Evolutionary conservation across 192 early-diverging fungal species (phyloP), one percentile per base, ranked within the genome.

Genomic region (Linnemannia exigua): DNA sequence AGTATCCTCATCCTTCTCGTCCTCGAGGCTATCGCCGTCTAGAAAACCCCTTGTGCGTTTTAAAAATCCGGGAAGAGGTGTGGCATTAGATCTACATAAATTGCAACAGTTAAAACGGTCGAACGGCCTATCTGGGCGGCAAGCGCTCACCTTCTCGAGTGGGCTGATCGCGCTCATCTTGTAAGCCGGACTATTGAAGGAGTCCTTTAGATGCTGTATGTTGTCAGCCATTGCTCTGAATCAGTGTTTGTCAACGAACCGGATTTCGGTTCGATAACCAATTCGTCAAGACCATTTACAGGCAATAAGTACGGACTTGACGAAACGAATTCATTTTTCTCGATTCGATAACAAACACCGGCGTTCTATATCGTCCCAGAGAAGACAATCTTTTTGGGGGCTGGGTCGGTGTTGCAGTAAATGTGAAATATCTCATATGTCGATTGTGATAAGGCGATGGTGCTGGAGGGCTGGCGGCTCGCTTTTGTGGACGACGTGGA

Each of bases 331-430:
- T n/a, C n/a, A n/a, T n/a, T n/a, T n/a, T n/a, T n/a, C n/a, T n/a
- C n/a, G n/a, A n/a, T n/a, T n/a, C n/a, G n/a, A n/a, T n/a, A n/a
- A n/a, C n/a, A n/a, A n/a, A n/a, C n/a, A n/a, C n/a, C n/a, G n/a
- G n/a, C n/a, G n/a, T n/a, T n/a, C n/a, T n/a, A 80, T 63, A 51
- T 73, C 79, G 3, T 38, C 31, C 79, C 79, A 80, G 47, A 73
- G 72, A 15, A 80, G 47, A 41, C 74, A 51, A 3, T 41, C 61
- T 74, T 20, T 0, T 44, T 33, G 5, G 77, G 20, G 6, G 37
- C 28, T 0, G 16, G 41, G 28, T 73, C 58, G 4, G 54, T 31
- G 31, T 36, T 15, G 20, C 50, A 25, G n/a, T 12, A 15, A 50
- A 75, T 61, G 7, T 4, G 7, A n/a, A n/a, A n/a, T n/a, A n/a